Evolutionary conservation across 495 filamentous ascomycete species (phyloP), one percentile per base, ranked within the genome.

Genomic region (Penicillium diatomitis): DNA sequence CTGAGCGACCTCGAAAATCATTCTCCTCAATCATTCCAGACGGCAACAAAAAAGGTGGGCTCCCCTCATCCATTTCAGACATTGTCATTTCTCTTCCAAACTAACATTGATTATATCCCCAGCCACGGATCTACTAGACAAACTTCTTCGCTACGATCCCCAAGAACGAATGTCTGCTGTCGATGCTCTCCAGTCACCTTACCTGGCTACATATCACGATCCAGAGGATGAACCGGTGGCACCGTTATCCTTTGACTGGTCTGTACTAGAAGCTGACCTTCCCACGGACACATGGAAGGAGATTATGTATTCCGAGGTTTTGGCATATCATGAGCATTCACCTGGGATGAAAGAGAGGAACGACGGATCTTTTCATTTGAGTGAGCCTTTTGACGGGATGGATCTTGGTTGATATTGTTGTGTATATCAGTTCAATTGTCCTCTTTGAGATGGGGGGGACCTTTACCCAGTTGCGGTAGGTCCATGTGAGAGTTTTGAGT

Each of bases 251-350:
- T 96, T 96, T 57, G 92, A 98, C 63, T 98, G 92, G 92, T 91
- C 88, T 10, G 96, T 97, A 69, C 96, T 96, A 58, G 90, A 98
- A 62, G 92, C 90, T 28, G 87, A 97, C 69, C 72, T 98, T 37
- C 89, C 92, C 0, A 86, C 95, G 27, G 91, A 98, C 58, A 92
- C 91, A 4, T 98, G 92, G 92, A 97, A 97, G 71, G 96, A 95
- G 60, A 95, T 96, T 87, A 98, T 98, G 91, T 96, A 98, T 71
- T 90, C 89, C 47, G 92, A 98, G 64, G 96, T 98, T 58, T 81
- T 98, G 56, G 88, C 95, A 62, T 98, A 95, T 63, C 92, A 97
- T 68, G 95, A 96, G 35, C 8, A 42, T 20, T 20, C 20, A 20
- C 20, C 20, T 20, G 20, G 20, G 20, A 20, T 20, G 20, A 20